Evolutionary conservation across 495 filamentous ascomycete genomes (phyloP).

Genomic region (Penicillium pancosmium): DNA sequence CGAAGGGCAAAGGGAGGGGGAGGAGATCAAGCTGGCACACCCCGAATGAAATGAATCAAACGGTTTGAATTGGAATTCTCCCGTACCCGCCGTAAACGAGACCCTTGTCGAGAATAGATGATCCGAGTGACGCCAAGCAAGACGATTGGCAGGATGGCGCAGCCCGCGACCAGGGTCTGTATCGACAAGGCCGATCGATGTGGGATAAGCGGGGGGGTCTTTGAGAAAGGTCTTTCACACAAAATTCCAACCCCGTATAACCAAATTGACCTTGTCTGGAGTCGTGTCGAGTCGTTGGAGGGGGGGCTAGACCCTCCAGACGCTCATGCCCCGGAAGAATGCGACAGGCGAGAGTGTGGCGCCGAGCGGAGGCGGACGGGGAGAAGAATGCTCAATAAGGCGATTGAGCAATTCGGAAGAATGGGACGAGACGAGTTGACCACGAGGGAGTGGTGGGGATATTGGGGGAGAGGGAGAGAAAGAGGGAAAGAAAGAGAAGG

Average conservation of each 20-base stretch:
- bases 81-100: constrained; percentile 34
- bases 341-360: constrained; percentile 11
- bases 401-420: constrained; percentile 8
- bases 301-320: constrained; percentile 38
- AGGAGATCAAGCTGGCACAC: not conserved
- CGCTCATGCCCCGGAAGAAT: constrained; percentile 30
- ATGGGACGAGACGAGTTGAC: not conserved
- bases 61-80: constrained; percentile 29
- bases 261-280: no score
- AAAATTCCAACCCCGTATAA: not conserved
- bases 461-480: not conserved
- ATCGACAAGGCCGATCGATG: not conserved
- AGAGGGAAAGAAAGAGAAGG: constrained; percentile 1
- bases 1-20: not conserved
- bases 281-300: constrained; percentile 19
- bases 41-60: constrained; percentile 6
- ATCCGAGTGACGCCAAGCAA: constrained; percentile 25
- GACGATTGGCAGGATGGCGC: constrained; percentile 28
- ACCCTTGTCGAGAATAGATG: constrained; percentile 22
- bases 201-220: not conserved
- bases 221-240: not conserved
- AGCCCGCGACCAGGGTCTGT: constrained; percentile 31
- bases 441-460: no score
- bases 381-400: constrained; percentile 5
- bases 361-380: constrained; percentile 5